These are phyloP conservation scores for Agroathelia rolfsii DNA, from an alignment of 1,284 basidiomycete genomes.

Conservation along the genomic window DNA sequence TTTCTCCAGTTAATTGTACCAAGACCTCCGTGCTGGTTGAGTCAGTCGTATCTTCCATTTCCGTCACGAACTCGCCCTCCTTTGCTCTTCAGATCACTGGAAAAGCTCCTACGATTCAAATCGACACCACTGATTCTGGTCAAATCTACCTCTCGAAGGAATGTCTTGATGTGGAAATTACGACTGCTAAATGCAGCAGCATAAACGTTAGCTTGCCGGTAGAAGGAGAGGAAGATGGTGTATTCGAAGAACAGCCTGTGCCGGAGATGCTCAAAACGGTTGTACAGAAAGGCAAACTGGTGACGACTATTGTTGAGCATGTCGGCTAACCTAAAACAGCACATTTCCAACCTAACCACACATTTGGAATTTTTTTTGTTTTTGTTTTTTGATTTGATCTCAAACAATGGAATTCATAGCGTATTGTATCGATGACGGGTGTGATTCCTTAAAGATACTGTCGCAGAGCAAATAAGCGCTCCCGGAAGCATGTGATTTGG, in stretches of 20 bases:
- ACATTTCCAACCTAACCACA: no score
- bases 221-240: conserved; percentile 82
- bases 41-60: conserved; percentile 83
- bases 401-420: no score
- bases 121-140: conserved; percentile 93
- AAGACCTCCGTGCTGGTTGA: conserved; percentile 89
- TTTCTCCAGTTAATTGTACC: conserved; percentile 70
- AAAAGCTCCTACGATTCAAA: conserved; percentile 80
- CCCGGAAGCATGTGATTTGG: no score
- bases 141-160: conserved; percentile 89
- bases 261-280: conserved; percentile 95
- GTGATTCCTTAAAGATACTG: no score
- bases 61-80: conserved; percentile 85
- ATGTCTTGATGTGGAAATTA: conserved; percentile 77
- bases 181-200: conserved; percentile 89
- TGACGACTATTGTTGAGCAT: conserved; percentile 88
- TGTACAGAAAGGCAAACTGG: conserved; percentile 75
- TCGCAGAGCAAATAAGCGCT: no score
- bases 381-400: no score
- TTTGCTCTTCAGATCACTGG: conserved; percentile 93
- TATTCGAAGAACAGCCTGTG: conserved; percentile 84
- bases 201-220: conserved; percentile 91
- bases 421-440: no score
- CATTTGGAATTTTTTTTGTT: no score
- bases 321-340: conserved; percentile 52